A percentile compares a stretch with the other conserved stretches of the same genome.
phyloP scores from a whole-genome alignment of 129 eudicot species.

The Kitagawia praeruptora region DNA sequence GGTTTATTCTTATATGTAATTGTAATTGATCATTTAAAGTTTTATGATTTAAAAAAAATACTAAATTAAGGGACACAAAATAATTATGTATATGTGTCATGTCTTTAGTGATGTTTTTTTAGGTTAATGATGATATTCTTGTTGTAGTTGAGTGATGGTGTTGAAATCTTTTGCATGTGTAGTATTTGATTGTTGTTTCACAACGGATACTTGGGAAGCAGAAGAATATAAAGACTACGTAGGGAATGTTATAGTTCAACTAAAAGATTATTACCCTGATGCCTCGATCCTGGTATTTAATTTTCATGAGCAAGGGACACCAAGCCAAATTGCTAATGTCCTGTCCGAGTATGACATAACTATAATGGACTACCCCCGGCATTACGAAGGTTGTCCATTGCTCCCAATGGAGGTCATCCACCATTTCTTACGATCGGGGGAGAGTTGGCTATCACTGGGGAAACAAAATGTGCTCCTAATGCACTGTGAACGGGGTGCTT shows the following conservation, averaged over 20 bases:
- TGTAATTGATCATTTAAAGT: no score
- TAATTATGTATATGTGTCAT: background rate
- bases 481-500: slow-evolving; percentile 86
- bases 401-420: slow-evolving; percentile 78
- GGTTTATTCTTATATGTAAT: no score
- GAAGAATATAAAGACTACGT: slow-evolving; percentile 53
- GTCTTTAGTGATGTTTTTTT: background rate
- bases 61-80: background rate
- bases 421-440: slow-evolving; percentile 69
- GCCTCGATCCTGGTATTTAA: slow-evolving; percentile 60
- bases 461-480: slow-evolving; percentile 67
- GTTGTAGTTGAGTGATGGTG: slow-evolving; percentile 10
- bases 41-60: no score
- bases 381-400: slow-evolving; percentile 67
- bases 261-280: slow-evolving; percentile 53
- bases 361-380: slow-evolving; percentile 78
- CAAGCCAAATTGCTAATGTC: slow-evolving; percentile 43
- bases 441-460: slow-evolving; percentile 82
- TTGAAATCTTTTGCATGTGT: slow-evolving; percentile 18
- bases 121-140: background rate
- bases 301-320: slow-evolving; percentile 45
- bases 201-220: slow-evolving; percentile 51
- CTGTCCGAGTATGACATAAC: slow-evolving; percentile 64
- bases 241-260: slow-evolving; percentile 47
- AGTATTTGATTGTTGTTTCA: slow-evolving; percentile 73